Conservation (phyloP, 1,284 basidiomycete genomes). For the Pisolithus thermaeus region DNA sequence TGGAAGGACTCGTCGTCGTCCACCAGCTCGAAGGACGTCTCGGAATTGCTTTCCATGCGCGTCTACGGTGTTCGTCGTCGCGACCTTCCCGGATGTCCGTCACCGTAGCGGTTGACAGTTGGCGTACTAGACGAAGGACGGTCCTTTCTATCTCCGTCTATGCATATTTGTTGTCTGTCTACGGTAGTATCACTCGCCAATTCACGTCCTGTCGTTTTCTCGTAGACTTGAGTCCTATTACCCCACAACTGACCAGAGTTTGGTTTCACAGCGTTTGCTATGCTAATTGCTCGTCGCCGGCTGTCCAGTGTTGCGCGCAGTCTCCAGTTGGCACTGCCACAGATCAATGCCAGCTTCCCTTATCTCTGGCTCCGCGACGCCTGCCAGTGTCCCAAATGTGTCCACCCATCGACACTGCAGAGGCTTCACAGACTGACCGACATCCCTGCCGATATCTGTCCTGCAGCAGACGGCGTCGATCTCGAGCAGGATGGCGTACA, state of each 20-base stretch:
- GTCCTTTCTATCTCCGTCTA: no score
- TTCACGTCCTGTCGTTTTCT: no score
- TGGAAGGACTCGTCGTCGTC: not conserved
- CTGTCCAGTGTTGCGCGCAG: not conserved
- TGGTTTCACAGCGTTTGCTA: no score
- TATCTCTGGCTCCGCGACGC: constrained; percentile 47
- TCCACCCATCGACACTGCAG: constrained; percentile 73
- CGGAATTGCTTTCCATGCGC: not conserved
- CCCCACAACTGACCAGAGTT: no score
- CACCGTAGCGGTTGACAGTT: no score
- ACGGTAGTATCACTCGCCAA: no score
- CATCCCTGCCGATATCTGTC: constrained; percentile 40
- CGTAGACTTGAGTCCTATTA: no score
- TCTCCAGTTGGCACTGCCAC: constrained; percentile 13
- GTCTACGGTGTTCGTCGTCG: not conserved
- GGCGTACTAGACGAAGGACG: no score
- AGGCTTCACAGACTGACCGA: constrained; percentile 72
- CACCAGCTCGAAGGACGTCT: not conserved
- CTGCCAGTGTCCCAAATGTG: constrained; percentile 44
- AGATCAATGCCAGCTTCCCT: constrained; percentile 41
- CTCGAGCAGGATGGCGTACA: constrained; percentile 37
- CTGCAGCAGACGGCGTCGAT: constrained; percentile 32
- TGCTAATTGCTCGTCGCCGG: no score
- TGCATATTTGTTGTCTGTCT: no score
- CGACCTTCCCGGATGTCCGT: no score